Base-by-base conservation (phyloP, 2,329 filamentous ascomycete species). In the Phialocephala sp. region DNA sequence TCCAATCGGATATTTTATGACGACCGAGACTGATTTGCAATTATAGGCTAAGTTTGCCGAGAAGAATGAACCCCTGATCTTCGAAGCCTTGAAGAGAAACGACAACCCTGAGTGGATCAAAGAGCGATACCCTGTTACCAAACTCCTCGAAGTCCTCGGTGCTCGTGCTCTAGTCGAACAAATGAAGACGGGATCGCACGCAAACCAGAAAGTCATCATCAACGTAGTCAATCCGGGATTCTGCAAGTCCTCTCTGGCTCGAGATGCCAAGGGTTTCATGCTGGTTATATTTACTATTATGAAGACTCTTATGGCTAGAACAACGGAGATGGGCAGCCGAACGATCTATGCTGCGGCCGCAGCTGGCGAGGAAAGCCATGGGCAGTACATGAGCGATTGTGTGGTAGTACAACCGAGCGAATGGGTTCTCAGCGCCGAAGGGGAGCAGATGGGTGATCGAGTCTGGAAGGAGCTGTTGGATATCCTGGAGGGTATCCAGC, bases 91-190 rank as follows among this genome's bases (percentile, higher is more conserved):
- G 22, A 63, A 65, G 20, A 41, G 65, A 32, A 50, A 62, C 55
- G 57, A 66, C 1, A 57, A 59, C 15, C 24, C 61, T 14, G 36
- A 68, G 22, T 56, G 66, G 22, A 41, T 4, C 14, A 54, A 54
- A 52, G 59, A 63, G 24, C 59, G 66, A 22, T 85, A 85, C 69
- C 71, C 71, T 6, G 67, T 77, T 32, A 80, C 79, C 57, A 85
- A 85, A 71, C 73, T 85, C 9, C 74, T 85, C 22, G 77, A 83
- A 68, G 76, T 85, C 11, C 72, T 84, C 15, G 65, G 75, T n/a
- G 74, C 79, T 11, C 79, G 82, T 27, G 78, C 80, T 47, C 69
- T 82, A 24, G 77, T 74, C 18, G 65, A 59, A 24, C 35, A 45
- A 1, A 62, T 68, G 47, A 15, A 36, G 24, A 18, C 36, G 2